Conservation (phyloP, 257 asterid genomes). For the Linaria vulgaris region DNA sequence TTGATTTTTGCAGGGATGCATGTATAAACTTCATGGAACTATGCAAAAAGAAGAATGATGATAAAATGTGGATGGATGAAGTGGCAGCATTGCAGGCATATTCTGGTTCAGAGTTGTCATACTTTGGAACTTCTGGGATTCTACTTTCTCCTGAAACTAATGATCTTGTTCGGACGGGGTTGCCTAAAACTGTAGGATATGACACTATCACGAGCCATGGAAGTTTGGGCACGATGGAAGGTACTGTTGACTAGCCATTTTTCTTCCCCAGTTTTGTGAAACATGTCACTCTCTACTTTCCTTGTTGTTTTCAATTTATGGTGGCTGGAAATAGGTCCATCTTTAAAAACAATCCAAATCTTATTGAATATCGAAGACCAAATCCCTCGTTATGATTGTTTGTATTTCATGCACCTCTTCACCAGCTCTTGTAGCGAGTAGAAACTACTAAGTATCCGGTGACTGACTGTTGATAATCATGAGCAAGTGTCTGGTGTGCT, state of each 20-base stretch:
- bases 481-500: no score
- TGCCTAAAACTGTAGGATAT: constrained; percentile 38
- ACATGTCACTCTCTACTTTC: no score
- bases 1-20: constrained; percentile 54
- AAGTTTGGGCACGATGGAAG: constrained; percentile 49
- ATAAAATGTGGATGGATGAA: constrained; percentile 78
- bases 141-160: constrained; percentile 46
- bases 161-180: constrained; percentile 33
- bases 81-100: constrained; percentile 77
- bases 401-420: no score
- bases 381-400: no score
- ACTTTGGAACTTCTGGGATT: constrained; percentile 53
- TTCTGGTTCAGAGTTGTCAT: constrained; percentile 24
- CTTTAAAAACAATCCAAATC: no score
- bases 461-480: no score
- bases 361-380: no score
- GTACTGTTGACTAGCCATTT: constrained; percentile 26
- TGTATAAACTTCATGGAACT: constrained; percentile 64
- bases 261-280: no score
- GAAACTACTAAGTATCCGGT: no score
- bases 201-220: constrained; percentile 45
- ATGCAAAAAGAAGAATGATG: constrained; percentile 66
- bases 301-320: no score
- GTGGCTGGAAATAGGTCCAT: no score
- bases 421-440: no score